Base-by-base conservation (phyloP, 106 monocot genomes). In the Dioscorea dumetorum region DNA sequence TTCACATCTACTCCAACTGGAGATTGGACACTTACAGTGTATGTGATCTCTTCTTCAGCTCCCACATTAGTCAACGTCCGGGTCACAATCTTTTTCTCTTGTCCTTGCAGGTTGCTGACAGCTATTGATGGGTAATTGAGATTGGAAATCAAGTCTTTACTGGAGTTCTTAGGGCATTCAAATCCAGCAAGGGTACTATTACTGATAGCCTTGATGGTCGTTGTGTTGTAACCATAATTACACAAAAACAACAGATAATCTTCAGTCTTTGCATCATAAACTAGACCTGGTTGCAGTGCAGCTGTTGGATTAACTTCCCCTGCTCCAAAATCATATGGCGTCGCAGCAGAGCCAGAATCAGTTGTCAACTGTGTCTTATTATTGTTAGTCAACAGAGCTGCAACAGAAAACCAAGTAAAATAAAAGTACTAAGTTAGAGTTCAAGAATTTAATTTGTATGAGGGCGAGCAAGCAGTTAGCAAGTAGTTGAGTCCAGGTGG, bases 91-190 rank as follows among this genome's bases (percentile, higher is more conserved):
- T 61, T 81, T 67, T 57, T 69, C 49, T 20, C 78, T 2, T 70
- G 68, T 22, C 41, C 67, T 0, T 48, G 77, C 59, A 83, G 74
- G 22, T 54, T 68, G 1, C 81, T 58, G n/a, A 89, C 48, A 0
- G 93, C 76, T 21, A 93, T 92, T 0, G 93, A 89, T 21, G 93
- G 86, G 70, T 89, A 93, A 61, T 93, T 93, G 41, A 93, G 88
- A 34, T 89, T 61, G 0, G 93, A 89, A 49, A 93, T 89, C 24
- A 83, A 51, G 52, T 84, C 81, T 65, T 24, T 62, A 63, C 83
- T 93, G 4, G 86, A 70, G 62, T 86, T 89, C 22, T 67, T 72
- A 0, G 79, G 71, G 81, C 93, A 93, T 8, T 74, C 28, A 49
- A 84, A 93, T 54, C 77, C 81, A 34, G 75, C 61, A 41, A 41